These are phyloP conservation scores for Lachnellula occidentalis DNA, from an alignment of 2,329 filamentous ascomycete genomes.

Conservation along the genomic window DNA sequence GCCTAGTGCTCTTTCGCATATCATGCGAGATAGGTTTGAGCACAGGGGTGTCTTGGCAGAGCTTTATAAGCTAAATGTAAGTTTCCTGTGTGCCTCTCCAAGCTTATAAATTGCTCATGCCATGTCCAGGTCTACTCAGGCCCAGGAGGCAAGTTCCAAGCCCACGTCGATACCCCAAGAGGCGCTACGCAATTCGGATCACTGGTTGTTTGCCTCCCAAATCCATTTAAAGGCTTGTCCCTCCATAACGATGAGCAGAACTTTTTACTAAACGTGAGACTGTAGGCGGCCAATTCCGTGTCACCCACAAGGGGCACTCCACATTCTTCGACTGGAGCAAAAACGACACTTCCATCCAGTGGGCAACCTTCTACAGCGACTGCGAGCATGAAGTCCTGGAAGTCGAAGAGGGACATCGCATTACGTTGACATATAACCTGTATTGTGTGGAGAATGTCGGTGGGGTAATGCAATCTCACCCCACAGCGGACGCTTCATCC, in stretches of 20 bases:
- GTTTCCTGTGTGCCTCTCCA: background rate
- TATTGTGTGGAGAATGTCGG: constrained; percentile 30
- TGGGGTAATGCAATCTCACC: background rate
- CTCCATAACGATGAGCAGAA: constrained; percentile 26
- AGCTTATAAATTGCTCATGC: background rate
- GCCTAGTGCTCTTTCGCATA: background rate
- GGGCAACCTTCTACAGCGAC: constrained; percentile 50
- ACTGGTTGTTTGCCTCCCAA: constrained; percentile 44
- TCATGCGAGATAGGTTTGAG: background rate
- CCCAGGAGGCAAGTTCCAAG: constrained; percentile 45
- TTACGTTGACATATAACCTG: constrained; percentile 56
- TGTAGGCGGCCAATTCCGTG: constrained; percentile 1
- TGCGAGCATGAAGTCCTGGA: constrained; percentile 47
- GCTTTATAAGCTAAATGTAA: constrained; percentile 11
- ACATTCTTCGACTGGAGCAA: constrained; percentile 2
- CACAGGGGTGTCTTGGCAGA: constrained; percentile 4
- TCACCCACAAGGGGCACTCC: background rate
- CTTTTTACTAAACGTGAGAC: too few species aligned
- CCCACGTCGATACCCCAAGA: constrained; percentile 49
- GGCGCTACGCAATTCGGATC: constrained; percentile 44
- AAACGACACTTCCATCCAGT: constrained; percentile 29
- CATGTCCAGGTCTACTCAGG: constrained; percentile 42
- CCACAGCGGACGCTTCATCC: background rate
- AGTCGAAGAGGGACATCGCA: constrained; percentile 44
- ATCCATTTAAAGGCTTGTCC: too few species aligned